Evolutionary conservation across 83 land plant species (phyloP), one percentile per base, ranked within the genome.

Genomic region (Isoetes engelmannii): DNA sequence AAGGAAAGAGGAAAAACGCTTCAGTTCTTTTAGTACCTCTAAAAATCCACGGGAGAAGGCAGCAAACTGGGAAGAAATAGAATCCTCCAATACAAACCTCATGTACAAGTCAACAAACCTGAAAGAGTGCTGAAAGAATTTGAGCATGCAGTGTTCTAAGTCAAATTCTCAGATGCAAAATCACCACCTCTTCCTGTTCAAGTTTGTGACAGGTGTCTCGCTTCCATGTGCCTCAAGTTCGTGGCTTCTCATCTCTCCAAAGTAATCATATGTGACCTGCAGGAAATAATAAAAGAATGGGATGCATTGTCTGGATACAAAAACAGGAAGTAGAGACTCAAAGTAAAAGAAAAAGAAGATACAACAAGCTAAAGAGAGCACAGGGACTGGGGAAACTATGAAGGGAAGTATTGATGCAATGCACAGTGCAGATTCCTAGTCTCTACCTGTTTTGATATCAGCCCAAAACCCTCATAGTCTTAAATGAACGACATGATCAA

Each of bases 181-280:
- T 80, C 37, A 28, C 37, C 37, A 80, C 82, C 81, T 76, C 47
- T 76, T 69, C 45, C 75, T 71, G 43, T 80, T 80, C 65, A 76
- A 75, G 57, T 72, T 76, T 59, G 82, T 80, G 10, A 80, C 82
- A 21, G 68, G 68, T 18, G 76, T 57, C 48, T 75, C 65, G 20
- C 75, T 67, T 37, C 82, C 82, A 48, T 69, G 44, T 45, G 80
- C 61, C 53, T 71, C 43, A 61, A 80, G 80, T 64, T 80, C 80
- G 62, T 76, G 74, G n/a, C 75, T 72, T 15, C 55, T 77, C 60
- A 72, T 67, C 61, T 72, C 80, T 45, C 82, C 82, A 68, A 80
- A 80, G 57, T 71, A 80, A 55, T 80, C 82, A 63, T 80, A 80
- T 5, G 82, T 56, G 20, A 80, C 75, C 82, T 80, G 56, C 19